phyloP scores from a whole-genome alignment of 202 grass and related monocot genomes.

The Setaria italica region DNA sequence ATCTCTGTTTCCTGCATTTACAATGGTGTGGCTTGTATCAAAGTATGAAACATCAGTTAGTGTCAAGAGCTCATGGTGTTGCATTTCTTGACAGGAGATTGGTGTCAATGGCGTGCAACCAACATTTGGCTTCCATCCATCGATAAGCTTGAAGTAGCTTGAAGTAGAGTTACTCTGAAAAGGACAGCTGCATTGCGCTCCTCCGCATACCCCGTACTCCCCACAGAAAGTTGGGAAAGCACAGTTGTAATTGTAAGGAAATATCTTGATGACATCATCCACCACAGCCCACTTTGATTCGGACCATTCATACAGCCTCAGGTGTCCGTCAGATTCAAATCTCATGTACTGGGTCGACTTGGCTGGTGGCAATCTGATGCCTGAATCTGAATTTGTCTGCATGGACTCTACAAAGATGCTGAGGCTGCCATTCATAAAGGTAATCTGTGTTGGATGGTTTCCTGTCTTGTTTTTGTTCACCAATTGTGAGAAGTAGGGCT shows the following conservation, averaged over 20 bases:
- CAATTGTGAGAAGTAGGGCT: conserved; percentile 6
- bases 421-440: conserved; percentile 46
- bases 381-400: background rate
- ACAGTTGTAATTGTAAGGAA: conserved; percentile 40
- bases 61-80: conserved; percentile 32
- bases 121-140: conserved; percentile 17
- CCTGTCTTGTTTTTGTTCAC: background rate
- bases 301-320: conserved; percentile 58
- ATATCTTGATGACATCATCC: conserved; percentile 18
- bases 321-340: conserved; percentile 49
- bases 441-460: conserved; percentile 17
- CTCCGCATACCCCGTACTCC: conserved; percentile 53
- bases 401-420: background rate
- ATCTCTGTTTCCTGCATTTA: background rate
- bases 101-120: conserved; percentile 39
- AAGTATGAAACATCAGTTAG: conserved; percentile 49
- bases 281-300: conserved; percentile 23
- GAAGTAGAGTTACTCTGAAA: background rate
- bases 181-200: conserved; percentile 50
- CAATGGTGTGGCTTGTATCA: conserved; percentile 5
- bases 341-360: conserved; percentile 51
- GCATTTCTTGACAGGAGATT: conserved; percentile 49
- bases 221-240: conserved; percentile 50
- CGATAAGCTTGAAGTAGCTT: conserved; percentile 38
- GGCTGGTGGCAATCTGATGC: conserved; percentile 10